A percentile compares a stretch with the other conserved stretches of the same genome.
Conservation (phyloP, 2,329 filamentous ascomycete genomes). For the Chalaropsis ovoidea region DNA sequence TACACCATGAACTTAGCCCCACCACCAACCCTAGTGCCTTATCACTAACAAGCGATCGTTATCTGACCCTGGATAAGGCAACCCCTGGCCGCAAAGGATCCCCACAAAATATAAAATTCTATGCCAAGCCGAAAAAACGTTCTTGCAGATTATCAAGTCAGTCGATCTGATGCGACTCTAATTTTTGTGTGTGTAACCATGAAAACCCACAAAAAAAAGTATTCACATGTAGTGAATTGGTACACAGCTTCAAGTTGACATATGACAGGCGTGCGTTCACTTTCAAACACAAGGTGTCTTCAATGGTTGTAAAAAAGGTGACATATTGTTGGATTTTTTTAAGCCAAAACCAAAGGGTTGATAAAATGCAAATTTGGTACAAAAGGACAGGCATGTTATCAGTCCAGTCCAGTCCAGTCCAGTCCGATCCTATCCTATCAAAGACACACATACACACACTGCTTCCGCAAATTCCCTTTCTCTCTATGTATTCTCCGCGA, state of each 20-base stretch:
- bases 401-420: neutral
- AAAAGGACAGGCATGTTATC: slow-evolving; percentile 21
- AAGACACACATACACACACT: slow-evolving; percentile 18
- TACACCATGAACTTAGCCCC: neutral
- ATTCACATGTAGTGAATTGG: slow-evolving; percentile 10
- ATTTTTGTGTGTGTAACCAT: slow-evolving; percentile 15
- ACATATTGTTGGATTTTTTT: slow-evolving; percentile 19
- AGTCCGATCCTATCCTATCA: slow-evolving; percentile 21
- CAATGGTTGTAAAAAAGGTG: slow-evolving; percentile 1
- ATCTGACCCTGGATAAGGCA: neutral
- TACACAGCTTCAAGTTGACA: slow-evolving; percentile 5
- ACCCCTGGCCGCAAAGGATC: neutral
- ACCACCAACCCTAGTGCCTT: neutral
- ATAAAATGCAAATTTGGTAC: slow-evolving; percentile 25
- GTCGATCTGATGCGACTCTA: neutral
- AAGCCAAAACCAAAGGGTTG: slow-evolving; percentile 21
- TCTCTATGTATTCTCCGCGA: slow-evolving; percentile 13
- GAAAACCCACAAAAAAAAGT: slow-evolving; percentile 7
- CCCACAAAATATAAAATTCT: slow-evolving; percentile 3
- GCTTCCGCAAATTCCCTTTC: neutral
- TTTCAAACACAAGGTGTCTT: neutral
- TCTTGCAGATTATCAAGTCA: slow-evolving; percentile 2
- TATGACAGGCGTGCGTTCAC: neutral
- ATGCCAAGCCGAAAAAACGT: neutral
- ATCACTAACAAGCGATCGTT: neutral